A percentile compares a stretch with the other conserved stretches of the same genome.
phyloP scores from a whole-genome alignment of 2,329 filamentous ascomycete genomes.

The Diaporthe vexans region DNA sequence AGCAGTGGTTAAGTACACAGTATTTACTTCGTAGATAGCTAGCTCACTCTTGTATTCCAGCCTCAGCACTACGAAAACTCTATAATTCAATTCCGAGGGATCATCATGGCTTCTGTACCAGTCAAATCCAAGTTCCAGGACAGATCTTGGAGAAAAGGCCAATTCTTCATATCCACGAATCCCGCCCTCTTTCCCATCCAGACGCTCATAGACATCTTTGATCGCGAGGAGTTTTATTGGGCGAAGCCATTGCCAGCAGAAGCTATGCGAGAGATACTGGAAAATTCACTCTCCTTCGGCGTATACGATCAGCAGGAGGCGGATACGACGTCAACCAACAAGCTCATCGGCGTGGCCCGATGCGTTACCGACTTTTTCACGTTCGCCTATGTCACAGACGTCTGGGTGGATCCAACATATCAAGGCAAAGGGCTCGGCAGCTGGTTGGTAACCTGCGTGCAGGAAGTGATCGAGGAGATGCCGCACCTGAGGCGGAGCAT shows the following conservation, averaged over 20 bases:
- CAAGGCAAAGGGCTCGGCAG: background rate
- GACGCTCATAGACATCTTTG: background rate
- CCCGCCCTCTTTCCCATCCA: background rate
- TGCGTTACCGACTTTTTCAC: background rate
- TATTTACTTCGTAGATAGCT: no score
- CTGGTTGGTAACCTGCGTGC: background rate
- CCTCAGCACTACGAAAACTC: background rate
- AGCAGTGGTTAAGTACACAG: no score
- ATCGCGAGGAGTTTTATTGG: background rate
- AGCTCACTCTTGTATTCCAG: background rate
- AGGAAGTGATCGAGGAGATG: background rate
- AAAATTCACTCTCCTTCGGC: background rate
- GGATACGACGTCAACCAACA: fast-evolving
- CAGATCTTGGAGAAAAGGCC: background rate
- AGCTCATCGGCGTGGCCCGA: background rate
- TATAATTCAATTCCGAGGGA: background rate
- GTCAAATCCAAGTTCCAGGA: background rate
- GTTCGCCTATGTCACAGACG: background rate
- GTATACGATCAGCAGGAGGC: background rate
- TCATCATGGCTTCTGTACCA: background rate
- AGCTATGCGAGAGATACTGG: background rate
- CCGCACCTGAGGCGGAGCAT: background rate
- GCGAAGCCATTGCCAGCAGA: constrained; percentile 4
- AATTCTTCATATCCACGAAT: background rate
- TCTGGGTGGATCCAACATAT: background rate